phyloP scores from a whole-genome alignment of 78 protist genomes.

The Dictyostelium firmibasis region DNA sequence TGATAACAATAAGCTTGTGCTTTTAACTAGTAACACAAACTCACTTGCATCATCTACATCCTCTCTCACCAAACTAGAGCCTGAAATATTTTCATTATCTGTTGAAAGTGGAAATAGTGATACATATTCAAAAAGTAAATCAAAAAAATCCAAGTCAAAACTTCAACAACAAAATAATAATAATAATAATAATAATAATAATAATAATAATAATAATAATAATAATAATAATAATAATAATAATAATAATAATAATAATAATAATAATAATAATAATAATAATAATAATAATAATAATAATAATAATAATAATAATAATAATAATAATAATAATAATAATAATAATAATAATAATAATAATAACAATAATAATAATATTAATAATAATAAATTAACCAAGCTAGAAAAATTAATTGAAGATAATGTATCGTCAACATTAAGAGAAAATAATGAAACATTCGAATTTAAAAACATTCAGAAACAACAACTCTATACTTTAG shows the following conservation, averaged over 20 bases:
- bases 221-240: neutral
- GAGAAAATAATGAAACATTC: neutral
- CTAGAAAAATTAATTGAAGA: neutral
- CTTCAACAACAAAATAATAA: neutral
- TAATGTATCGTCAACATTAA: neutral
- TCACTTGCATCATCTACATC: constrained; percentile 8
- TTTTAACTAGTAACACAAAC: constrained; percentile 8
- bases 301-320: neutral
- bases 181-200: neutral
- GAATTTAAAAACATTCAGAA: neutral
- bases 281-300: neutral
- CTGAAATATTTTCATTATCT: constrained; percentile 29
- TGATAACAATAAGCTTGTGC: neutral
- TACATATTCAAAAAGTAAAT: neutral
- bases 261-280: neutral
- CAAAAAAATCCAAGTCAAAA: neutral
- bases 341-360: neutral
- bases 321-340: neutral
- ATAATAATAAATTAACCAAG: no score
- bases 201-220: neutral
- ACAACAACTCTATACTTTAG: neutral
- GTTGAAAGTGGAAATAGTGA: neutral
- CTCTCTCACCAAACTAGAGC: neutral
- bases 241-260: neutral
- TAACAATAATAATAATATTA: neutral